Base-by-base conservation (phyloP, 1,284 basidiomycete species). In the Anthracocystis panici-leucophaei region DNA sequence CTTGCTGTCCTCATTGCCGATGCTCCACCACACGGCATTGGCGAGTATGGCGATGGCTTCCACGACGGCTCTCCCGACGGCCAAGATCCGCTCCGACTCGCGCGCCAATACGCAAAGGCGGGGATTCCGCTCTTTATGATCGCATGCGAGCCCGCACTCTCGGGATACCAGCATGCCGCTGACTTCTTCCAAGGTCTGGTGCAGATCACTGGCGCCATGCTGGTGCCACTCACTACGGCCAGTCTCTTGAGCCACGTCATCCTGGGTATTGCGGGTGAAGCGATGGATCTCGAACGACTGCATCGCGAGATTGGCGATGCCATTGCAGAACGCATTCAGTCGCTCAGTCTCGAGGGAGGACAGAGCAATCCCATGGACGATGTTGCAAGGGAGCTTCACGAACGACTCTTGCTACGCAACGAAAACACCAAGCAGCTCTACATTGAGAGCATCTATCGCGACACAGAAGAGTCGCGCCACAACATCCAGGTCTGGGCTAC, bases 241-340 rank as follows among this genome's bases (percentile, higher is more conserved):
- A 93, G 95, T 84, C 90, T 98, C 27, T 90, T 99, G 46, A 91
- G 95, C n/a, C 94, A 97, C 84, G 97, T 96, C 38, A 99, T 99
- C 74, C 93, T 97, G 58, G 96, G 94, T 23, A 94, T 93, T 79
- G 96, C 98, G 31, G 89, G 98, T 25, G 96, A 99, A 87, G 97
- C 98, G 81, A 91, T 99, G 80, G 96, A 99, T 85, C 76, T 99
- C 92, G 97, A 99, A 82, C 90, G 95, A 42, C 89, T 99, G 50
- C 94, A 99, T 66, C 90, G 91, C 46, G 95, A 97, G 86, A 93
- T 98, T 54, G 95, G 95, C 6, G 89, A 92, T 71, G 95, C 94
- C 5, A 95, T 99, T 18, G 94, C 95, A 5, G 91, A 95, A 77
- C 90, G 95, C 56, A 93, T 99, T 83, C 88, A 93, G 27, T 92